Base-by-base conservation (phyloP, 1,284 basidiomycete species). In the Polyporus tsugae region DNA sequence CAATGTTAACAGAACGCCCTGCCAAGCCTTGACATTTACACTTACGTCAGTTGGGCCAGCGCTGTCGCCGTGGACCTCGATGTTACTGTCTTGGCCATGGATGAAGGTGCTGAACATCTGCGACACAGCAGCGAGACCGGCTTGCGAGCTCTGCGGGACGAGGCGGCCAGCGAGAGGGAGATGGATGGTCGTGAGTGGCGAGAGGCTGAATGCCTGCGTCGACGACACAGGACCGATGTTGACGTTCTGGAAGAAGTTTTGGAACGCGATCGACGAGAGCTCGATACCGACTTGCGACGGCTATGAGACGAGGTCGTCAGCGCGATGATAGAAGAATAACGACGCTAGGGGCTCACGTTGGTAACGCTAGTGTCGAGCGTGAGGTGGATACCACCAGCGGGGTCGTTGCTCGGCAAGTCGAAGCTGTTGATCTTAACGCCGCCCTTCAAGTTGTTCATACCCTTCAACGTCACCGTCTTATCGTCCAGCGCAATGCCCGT, bases 201-300 rank as follows among this genome's bases (percentile, higher is more conserved):
- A 80, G 29, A 94, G 82, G 2, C 82, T 88, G 65, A 94, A 86
- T 2, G 80, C 70, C 25, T 82, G 81, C 10, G 78, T 78, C 0
- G 89, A 87, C 1, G 84, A 76, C 7, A 89, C 88, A 2, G 89
- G 86, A 2, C 90, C 93, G 65, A 94, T 86, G 76, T 86, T 82
- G 35, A 85, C 82, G 44, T 82, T 80, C 59, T 84, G 83, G 63
- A 86, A 84, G 71, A 83, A 89, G 13, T 88, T 88, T 66, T 86
- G 82, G 78, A 93, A 92, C 7, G 85, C 86, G 68, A 94, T 85
- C 4, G 85, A 85, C 66, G 84, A 87, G 13, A 94, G 82, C 70
- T 88, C 80, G 13, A 95, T 88, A 64, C 92, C 93, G 57, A 94
- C 90, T 84, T 93, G 92, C 4, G 93, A 90, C 29, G 92, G 92